Conservation (phyloP, 331 rosid species). For the Malus hybrid region DNA sequence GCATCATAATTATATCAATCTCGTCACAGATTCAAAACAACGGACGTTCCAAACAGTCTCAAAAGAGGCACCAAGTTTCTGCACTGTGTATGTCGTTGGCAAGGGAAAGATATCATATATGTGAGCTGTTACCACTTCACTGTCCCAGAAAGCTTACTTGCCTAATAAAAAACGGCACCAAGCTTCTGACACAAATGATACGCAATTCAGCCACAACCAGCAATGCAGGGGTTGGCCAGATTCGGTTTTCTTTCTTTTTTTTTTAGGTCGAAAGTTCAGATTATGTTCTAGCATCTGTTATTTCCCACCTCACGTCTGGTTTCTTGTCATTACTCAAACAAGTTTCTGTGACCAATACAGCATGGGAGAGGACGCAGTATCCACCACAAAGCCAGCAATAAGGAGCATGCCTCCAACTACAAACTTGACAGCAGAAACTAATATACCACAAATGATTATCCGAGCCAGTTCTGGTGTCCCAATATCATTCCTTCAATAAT, state of each 20-base stretch:
- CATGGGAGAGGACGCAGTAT: slow-evolving; percentile 16
- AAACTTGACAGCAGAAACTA: neutral
- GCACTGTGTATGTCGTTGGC: slow-evolving; percentile 59
- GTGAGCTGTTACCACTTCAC: slow-evolving; percentile 25
- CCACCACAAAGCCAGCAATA: neutral
- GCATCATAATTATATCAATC: neutral
- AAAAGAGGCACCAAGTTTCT: slow-evolving; percentile 58
- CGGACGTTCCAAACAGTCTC: slow-evolving; percentile 54
- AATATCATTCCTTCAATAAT: neutral
- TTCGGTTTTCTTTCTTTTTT: no score
- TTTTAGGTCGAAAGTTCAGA: neutral
- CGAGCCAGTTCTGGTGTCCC: neutral
- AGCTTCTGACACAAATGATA: slow-evolving; percentile 10
- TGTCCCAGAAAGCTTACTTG: slow-evolving; percentile 12
- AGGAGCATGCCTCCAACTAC: neutral
- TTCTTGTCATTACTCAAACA: slow-evolving; percentile 1
- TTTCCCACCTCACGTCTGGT: neutral
- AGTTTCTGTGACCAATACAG: slow-evolving; percentile 10
- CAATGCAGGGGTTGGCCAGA: slow-evolving; percentile 19
- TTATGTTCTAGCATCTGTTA: neutral
- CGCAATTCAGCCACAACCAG: slow-evolving; percentile 6
- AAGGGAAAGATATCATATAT: slow-evolving; percentile 53
- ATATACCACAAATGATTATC: neutral
- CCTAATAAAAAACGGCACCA: slow-evolving; percentile 19
- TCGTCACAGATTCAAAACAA: slow-evolving; percentile 37